phyloP scores from a whole-genome alignment of 2,329 filamentous ascomycete genomes.

The Chaetomiaceae sp. region DNA sequence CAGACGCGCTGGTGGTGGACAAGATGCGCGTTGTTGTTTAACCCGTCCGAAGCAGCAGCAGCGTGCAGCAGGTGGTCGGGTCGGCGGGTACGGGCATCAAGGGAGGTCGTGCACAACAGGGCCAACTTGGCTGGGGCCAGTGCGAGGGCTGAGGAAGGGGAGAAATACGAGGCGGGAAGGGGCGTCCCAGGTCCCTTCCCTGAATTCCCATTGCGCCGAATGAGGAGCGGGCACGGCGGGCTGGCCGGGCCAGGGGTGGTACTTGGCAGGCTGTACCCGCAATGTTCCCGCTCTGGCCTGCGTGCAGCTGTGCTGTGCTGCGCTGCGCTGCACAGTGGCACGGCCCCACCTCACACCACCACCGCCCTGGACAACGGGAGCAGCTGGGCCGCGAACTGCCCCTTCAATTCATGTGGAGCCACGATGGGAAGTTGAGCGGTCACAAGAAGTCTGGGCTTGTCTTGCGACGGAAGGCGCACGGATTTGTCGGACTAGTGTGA shows the following conservation, averaged over 20 bases:
- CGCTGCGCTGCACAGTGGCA: constrained; percentile 12
- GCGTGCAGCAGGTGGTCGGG: neutral
- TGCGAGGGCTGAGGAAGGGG: constrained; percentile 14
- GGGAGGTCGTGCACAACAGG: constrained; percentile 11
- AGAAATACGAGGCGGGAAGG: constrained; percentile 27
- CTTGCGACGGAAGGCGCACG: neutral
- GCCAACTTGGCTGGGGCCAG: constrained; percentile 2
- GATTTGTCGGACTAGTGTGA: constrained; percentile 2
- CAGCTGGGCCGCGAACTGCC: no score
- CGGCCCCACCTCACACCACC: no score
- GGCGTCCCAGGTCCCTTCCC: constrained; percentile 14
- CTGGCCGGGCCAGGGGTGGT: constrained; percentile 3
- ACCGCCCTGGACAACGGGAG: no score
- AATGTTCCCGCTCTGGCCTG: neutral
- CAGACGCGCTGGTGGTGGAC: neutral
- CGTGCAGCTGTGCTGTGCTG: neutral
- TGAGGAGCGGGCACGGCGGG: constrained; percentile 20
- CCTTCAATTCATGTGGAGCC: constrained; percentile 17
- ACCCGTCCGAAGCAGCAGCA: neutral
- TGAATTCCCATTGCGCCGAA: constrained; percentile 18
- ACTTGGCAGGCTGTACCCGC: constrained; percentile 7
- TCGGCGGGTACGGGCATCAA: constrained; percentile 5
- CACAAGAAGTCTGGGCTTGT: neutral
- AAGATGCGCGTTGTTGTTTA: constrained; percentile 1
- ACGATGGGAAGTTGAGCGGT: constrained; percentile 6